A percentile compares a stretch with the other conserved stretches of the same genome.
Evolutionary conservation across 495 filamentous ascomycete species (phyloP).

Genomic region (Daldinia loculata): DNA sequence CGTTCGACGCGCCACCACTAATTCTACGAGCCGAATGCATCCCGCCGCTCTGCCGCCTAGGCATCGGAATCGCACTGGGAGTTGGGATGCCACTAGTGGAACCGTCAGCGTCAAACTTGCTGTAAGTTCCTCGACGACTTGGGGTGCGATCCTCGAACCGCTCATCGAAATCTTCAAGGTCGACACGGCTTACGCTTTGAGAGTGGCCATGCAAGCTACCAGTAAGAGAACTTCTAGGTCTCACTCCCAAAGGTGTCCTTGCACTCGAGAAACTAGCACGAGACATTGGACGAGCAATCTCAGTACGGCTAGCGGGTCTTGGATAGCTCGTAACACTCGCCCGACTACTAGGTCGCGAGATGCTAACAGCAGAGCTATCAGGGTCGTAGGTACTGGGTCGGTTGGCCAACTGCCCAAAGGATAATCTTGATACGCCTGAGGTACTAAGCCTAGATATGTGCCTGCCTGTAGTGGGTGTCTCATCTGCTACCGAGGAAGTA

Average conservation of each 20-base stretch:
- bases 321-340: conserved; percentile 64
- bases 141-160: conserved; percentile 58
- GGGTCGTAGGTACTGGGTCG: conserved; percentile 49
- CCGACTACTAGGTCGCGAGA: conserved; percentile 68
- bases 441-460: conserved; percentile 61
- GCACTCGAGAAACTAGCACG: conserved; percentile 63
- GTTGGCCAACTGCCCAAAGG: conserved; percentile 62
- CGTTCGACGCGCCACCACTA: conserved; percentile 56
- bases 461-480: conserved; percentile 56
- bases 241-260: conserved; percentile 67
- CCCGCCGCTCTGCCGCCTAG: conserved; percentile 63
- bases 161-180: conserved; percentile 54
- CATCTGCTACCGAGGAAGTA: conserved; percentile 59
- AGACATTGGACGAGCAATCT: conserved; percentile 71
- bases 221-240: conserved; percentile 66
- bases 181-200: conserved; percentile 56
- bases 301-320: conserved; percentile 59
- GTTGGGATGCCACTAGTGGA: conserved; percentile 53
- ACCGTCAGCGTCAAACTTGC: conserved; percentile 60
- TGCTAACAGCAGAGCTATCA: conserved; percentile 48
- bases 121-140: conserved; percentile 60
- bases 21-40: conserved; percentile 53
- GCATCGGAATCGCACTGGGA: conserved; percentile 59
- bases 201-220: conserved; percentile 64
- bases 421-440: conserved; percentile 62